phyloP scores from a whole-genome alignment of 768 basidiomycete genomes.

The Galerina marginata region DNA sequence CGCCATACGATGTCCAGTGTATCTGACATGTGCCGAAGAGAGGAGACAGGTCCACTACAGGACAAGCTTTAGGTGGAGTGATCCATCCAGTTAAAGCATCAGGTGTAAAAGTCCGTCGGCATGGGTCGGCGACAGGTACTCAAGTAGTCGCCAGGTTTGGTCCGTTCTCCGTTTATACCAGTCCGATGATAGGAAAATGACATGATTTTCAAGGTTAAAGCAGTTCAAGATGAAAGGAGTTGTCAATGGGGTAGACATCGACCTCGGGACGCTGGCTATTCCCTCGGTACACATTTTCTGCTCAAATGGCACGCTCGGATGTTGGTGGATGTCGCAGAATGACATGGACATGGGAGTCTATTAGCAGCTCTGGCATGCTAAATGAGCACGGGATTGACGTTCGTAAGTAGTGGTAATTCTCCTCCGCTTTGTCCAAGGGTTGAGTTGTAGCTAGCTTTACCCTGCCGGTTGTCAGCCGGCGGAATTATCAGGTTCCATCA shows the following conservation, averaged over 20 bases:
- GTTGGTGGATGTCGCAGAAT: too few relatives aligned
- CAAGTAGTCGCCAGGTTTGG: too few relatives aligned
- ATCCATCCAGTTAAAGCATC: too few relatives aligned
- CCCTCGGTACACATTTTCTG: background rate
- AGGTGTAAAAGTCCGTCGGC: too few relatives aligned
- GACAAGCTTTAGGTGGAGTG: too few relatives aligned
- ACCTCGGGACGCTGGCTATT: background rate
- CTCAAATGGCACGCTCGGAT: too few relatives aligned
- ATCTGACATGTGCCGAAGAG: background rate
- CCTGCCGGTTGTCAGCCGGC: conserved; percentile 16
- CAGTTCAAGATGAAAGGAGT: background rate
- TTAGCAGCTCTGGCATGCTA: too few relatives aligned
- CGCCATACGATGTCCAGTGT: background rate
- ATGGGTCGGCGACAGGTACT: too few relatives aligned
- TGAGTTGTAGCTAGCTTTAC: background rate
- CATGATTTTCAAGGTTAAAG: background rate
- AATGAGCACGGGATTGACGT: background rate
- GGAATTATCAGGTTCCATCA: conserved; percentile 12
- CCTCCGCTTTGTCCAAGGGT: background rate
- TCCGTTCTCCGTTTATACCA: too few relatives aligned
- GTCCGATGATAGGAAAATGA: too few relatives aligned
- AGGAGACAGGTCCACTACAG: background rate
- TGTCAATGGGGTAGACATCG: background rate
- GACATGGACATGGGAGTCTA: too few relatives aligned
- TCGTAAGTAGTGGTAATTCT: background rate